Percentiles rank a stretch among this genome's conserved stretches.
These are phyloP conservation scores for Pseudocercospora cruenta DNA, from an alignment of 2,329 filamentous ascomycete species.

Conservation along the genomic window DNA sequence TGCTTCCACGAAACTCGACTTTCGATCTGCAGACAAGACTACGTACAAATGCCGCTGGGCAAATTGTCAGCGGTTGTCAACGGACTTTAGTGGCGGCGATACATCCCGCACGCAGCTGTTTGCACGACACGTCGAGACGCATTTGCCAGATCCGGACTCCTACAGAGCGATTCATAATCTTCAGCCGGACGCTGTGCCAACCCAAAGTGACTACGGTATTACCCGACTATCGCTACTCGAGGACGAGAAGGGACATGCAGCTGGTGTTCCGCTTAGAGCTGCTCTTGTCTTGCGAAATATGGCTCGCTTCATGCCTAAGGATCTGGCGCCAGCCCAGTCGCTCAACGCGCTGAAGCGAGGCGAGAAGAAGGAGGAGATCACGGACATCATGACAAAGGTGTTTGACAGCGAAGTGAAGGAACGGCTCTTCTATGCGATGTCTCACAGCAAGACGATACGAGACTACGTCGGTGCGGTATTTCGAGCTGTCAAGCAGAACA, in stretches of 20 bases:
- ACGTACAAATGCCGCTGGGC: constrained; percentile 68
- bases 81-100: constrained; percentile 30
- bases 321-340: constrained; percentile 18
- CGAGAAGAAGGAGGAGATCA: constrained; percentile 25
- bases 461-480: constrained; percentile 32
- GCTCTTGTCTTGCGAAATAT: constrained; percentile 79
- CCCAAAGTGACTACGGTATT: constrained; percentile 20
- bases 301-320: constrained; percentile 54
- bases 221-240: constrained; percentile 51
- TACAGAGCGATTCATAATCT: constrained; percentile 36
- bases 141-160: constrained; percentile 56
- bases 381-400: constrained; percentile 25
- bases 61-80: constrained; percentile 62
- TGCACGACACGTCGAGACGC: constrained; percentile 66
- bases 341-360: constrained; percentile 19
- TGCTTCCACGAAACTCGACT: constrained; percentile 32
- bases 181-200: constrained; percentile 21
- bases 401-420: constrained; percentile 31
- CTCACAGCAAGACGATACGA: constrained; percentile 29
- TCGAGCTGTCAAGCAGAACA: constrained; percentile 26
- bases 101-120: constrained; percentile 33
- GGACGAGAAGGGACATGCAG: constrained; percentile 62
- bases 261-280: constrained; percentile 77
- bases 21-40: constrained; percentile 39
- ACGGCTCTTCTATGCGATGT: constrained; percentile 32